These are phyloP conservation scores for Colletotrichum destructivum DNA, from an alignment of 2,329 filamentous ascomycete species.

Conservation along the genomic window DNA sequence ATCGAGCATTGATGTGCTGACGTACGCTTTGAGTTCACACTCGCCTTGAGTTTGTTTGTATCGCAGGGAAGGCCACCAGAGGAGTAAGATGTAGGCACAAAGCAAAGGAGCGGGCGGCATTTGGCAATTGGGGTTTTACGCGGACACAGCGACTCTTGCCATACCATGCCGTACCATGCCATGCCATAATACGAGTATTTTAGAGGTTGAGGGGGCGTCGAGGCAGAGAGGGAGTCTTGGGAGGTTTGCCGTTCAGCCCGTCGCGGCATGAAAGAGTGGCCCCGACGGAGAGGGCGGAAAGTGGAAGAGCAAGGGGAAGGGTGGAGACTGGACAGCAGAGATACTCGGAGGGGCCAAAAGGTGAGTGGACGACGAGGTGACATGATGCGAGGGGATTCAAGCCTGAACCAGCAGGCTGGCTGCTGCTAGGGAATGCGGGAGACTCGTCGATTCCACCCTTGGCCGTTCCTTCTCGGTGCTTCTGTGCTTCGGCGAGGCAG, in stretches of 20 bases:
- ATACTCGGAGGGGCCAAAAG: neutral
- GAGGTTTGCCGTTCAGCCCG: neutral
- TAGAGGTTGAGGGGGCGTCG: neutral
- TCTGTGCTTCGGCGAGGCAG: conserved; percentile 21
- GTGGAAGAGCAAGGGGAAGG: neutral
- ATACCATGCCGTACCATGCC: neutral
- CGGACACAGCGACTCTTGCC: conserved; percentile 17
- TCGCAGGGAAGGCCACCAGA: neutral
- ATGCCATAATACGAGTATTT: conserved; percentile 16
- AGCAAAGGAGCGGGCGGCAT: conserved; percentile 4
- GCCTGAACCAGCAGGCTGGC: neutral
- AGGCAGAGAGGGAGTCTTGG: neutral
- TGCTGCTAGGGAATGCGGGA: conserved; percentile 8
- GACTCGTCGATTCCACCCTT: conserved; percentile 16
- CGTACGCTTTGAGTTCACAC: neutral
- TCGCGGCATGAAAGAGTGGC: conserved; percentile 4
- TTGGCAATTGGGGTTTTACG: neutral
- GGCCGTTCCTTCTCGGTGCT: conserved; percentile 8
- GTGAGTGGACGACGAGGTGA: conserved; percentile 14
- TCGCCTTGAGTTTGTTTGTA: neutral
- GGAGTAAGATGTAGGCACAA: neutral
- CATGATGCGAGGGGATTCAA: conserved; percentile 9
- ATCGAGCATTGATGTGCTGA: neutral
- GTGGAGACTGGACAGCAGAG: conserved; percentile 2
- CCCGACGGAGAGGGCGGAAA: conserved; percentile 1